Evolutionary conservation across 768 basidiomycete genomes (phyloP), one percentile per base, ranked within the genome.

Genomic region (Ramaria sp.): DNA sequence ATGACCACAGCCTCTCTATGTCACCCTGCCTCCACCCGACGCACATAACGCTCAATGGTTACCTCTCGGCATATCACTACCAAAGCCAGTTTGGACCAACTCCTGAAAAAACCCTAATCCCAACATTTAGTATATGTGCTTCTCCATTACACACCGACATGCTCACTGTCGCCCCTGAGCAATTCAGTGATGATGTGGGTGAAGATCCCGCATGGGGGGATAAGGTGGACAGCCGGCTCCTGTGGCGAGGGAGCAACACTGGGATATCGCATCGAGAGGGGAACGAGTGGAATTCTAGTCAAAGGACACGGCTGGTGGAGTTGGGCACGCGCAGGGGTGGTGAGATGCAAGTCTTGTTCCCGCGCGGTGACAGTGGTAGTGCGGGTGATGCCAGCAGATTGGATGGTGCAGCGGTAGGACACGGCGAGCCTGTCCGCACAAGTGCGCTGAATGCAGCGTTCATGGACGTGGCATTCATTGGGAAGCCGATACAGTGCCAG

Each of bases 181-280:
- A 68, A 13, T 82, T 78, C 78, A 75, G 76, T 13, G 65, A 73
- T 5, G 63, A 64, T 9, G 69, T 73, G 4, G 70, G 71, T 2
- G 65, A 82, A 60, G 81, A 88, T 66, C 77, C 83, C 7, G 74
- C 73, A 0, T 91, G 84, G 79, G 78, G 81, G 15, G 72, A 77
- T 37, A 89, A 84, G 70, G 30, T 69, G 1, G 78, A 85, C 64
- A 79, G 84, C 59, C 70, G 78, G 4, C 61, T 88, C 17, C 71
- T 81, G 42, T 90, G 88, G 88, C 74, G 88, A 41, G 88, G 88
- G 3, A 79, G 79, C 41, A 86, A 80, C 47, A 88, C 88, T 0
- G 88, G 88, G 10, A 84, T 81, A 19, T 70, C 62, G 52, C 74
- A 78, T 38, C 63, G 68, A 13, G 54, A 64, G 1, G 54, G 61